Evolutionary conservation across 352 stramenopile genomes (phyloP), one percentile per base, ranked within the genome.

Genomic region (Pythium rhizo-oryzae): DNA sequence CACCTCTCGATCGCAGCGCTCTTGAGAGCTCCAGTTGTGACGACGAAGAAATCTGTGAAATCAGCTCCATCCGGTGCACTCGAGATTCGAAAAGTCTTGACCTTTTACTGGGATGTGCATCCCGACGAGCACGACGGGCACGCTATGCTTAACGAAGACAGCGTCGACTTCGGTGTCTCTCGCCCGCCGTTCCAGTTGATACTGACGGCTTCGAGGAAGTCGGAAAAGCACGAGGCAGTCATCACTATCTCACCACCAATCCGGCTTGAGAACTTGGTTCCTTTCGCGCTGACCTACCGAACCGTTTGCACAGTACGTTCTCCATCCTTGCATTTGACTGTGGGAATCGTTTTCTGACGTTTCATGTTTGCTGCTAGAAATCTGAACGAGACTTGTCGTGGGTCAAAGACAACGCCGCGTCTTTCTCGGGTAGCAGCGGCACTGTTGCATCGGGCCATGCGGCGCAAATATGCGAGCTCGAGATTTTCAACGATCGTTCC

Each of bases 71-170:
- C 8, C 24, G 85, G 83, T 0, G 81, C 81, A 5, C 53, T 91
- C 4, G 85, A 93, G 47, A 53, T 89, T 30, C 80, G 82, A 21
- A 87, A 81, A 51, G 84, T 85, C 19, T 61, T 91, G 55, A 93
- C 84, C 11, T 93, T 93, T 60, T 93, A 91, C 63, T 93, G 85
- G 85, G 79, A 91, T 61, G 74, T 79, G 0, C 81, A 88, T 61
- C 82, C 81, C 30, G 83, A 67, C 18, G 60, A 71, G 33, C 24
- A 21, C 15, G 18, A 13, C 19, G 25, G 47, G 4, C 19, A 23
- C n/a, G 19, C 9, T 7, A 0, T n/a, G n/a, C 44, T 25, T 51
- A 54, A 60, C 24, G 52, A 70, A 33, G 39, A 62, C 19, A 35
- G 44, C 16, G 55, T 59, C 8, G 55, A 47, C 4, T 89, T 88